These are phyloP conservation scores for Salix arbutifolia DNA, from an alignment of 345 rosid species.

Conservation along the genomic window DNA sequence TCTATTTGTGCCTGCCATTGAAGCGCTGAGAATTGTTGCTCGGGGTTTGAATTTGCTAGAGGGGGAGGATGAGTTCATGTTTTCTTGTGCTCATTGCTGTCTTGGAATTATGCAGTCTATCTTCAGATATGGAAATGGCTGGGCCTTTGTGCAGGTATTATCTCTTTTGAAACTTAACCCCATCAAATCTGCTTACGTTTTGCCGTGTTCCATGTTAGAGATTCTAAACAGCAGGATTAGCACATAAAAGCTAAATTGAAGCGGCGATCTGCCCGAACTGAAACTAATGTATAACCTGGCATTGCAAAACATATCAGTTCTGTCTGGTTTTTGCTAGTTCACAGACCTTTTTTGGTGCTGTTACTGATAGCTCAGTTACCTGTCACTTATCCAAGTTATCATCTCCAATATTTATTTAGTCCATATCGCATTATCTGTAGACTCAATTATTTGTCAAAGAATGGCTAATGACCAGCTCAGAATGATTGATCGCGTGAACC, in stretches of 20 bases:
- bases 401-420: background rate
- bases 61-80: slow-evolving; percentile 99
- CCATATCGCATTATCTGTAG: background rate
- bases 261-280: background rate
- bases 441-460: background rate
- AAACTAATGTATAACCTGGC: background rate
- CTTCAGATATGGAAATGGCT: slow-evolving; percentile 82
- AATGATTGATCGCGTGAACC: background rate
- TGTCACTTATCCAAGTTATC: background rate
- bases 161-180: background rate
- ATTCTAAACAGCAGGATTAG: background rate
- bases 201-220: background rate
- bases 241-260: background rate
- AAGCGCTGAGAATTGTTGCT: slow-evolving; percentile 77
- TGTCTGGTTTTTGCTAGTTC: background rate
- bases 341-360: background rate
- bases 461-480: background rate
- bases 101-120: slow-evolving; percentile 69
- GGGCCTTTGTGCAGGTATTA: slow-evolving; percentile 98
- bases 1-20: slow-evolving; percentile 82
- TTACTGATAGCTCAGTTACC: background rate
- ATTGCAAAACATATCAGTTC: background rate
- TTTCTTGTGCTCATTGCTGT: slow-evolving; percentile 97
- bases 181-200: background rate
- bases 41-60: slow-evolving; percentile 81